phyloP scores from a whole-genome alignment of 805 yeast genomes.

The Candida peoriensis region DNA sequence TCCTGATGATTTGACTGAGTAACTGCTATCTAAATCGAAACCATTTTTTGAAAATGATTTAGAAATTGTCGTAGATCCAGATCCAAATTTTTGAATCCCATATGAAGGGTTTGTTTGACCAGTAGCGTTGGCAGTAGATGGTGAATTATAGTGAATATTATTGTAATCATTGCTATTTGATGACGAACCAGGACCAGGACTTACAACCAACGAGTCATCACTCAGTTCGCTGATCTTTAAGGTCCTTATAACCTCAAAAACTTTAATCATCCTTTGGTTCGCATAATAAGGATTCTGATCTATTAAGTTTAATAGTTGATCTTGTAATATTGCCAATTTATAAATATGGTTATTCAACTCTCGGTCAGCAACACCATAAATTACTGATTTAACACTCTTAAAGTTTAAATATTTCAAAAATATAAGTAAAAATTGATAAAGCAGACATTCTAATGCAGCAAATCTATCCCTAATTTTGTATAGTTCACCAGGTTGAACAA shows the following conservation, averaged over 20 bases:
- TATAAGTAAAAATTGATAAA: slow-evolving; percentile 18
- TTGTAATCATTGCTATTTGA: background rate
- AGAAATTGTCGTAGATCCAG: background rate
- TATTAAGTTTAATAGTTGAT: slow-evolving; percentile 5
- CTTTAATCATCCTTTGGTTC: slow-evolving; percentile 6
- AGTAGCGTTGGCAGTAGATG: background rate
- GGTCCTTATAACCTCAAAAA: slow-evolving; percentile 6
- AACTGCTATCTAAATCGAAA: background rate
- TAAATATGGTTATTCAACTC: slow-evolving; percentile 2
- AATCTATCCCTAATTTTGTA: slow-evolving; percentile 11
- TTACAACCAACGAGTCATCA: background rate
- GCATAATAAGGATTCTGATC: slow-evolving; percentile 1
- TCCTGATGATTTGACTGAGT: background rate
- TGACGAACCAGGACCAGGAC: too few relatives aligned
- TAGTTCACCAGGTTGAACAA: slow-evolving; percentile 1
- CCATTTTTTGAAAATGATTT: background rate
- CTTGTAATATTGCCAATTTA: slow-evolving; percentile 1
- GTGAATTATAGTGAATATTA: background rate
- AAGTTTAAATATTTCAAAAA: slow-evolving; percentile 19
- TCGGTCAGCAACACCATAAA: slow-evolving; percentile 2
- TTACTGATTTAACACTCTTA: slow-evolving; percentile 11
- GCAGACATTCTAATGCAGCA: slow-evolving; percentile 15
- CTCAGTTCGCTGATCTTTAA: slow-evolving; percentile 3
- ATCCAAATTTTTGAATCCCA: background rate
- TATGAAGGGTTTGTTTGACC: background rate